These are phyloP conservation scores for Penicillium rolfsii DNA, from an alignment of 2,329 filamentous ascomycete genomes.

Conservation along the genomic window DNA sequence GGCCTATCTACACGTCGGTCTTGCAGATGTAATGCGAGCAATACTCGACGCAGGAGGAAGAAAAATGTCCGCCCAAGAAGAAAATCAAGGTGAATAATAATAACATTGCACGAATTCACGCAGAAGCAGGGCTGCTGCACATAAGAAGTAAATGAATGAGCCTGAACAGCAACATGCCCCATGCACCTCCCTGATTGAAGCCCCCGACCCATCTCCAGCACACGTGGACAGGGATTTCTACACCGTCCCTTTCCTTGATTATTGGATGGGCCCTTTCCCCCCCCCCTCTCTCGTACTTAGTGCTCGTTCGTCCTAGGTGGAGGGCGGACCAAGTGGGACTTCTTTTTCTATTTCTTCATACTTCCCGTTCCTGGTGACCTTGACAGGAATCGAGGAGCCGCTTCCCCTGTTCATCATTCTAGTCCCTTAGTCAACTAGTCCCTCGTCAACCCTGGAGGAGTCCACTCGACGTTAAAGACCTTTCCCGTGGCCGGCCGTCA, in stretches of 20 bases:
- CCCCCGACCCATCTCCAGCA: conserved; percentile 10
- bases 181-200: background rate
- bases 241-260: conserved; percentile 12
- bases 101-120: background rate
- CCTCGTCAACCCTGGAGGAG: conserved; percentile 10
- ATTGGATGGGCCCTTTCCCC: conserved; percentile 15
- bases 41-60: background rate
- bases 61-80: background rate
- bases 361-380: conserved; percentile 17
- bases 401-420: conserved; percentile 23
- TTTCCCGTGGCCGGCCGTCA: background rate
- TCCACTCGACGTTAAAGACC: conserved; percentile 25
- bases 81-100: background rate
- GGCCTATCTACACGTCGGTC: background rate
- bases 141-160: background rate
- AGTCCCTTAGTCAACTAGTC: background rate
- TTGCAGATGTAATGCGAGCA: conserved; percentile 7
- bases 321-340: conserved; percentile 21
- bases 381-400: conserved; percentile 28
- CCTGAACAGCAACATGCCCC: background rate
- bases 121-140: background rate
- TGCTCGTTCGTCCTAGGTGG: conserved; percentile 16
- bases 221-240: conserved; percentile 30
- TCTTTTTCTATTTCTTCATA: conserved; percentile 18
- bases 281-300: conserved; percentile 1